Evolutionary conservation across 805 yeast genomes (phyloP).

Genomic region (Ogataea parapolymorpha): DNA sequence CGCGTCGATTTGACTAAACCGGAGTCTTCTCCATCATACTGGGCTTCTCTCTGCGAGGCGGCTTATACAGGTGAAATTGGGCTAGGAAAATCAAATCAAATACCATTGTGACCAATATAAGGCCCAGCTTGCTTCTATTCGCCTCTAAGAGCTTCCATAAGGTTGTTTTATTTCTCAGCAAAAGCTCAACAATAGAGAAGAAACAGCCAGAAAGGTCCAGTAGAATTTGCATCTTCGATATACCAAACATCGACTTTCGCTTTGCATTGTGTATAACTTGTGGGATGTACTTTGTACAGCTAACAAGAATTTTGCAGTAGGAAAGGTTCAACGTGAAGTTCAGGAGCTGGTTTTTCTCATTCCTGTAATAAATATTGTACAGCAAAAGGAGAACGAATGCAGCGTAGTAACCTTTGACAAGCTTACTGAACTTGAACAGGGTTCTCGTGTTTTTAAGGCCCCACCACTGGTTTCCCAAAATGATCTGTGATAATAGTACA

Average conservation of each 20-base stretch:
- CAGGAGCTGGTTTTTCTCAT: constrained; percentile 25
- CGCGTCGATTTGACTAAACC: constrained; percentile 3
- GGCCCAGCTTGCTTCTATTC: constrained; percentile 44
- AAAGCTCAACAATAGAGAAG: constrained; percentile 38
- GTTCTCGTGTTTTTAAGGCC: constrained; percentile 33
- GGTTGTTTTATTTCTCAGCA: constrained; percentile 34
- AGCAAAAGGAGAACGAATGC: constrained; percentile 12
- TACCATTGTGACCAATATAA: constrained; percentile 35
- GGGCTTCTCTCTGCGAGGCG: background rate
- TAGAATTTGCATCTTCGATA: constrained; percentile 38
- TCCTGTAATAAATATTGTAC: constrained; percentile 13
- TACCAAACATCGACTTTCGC: constrained; percentile 45
- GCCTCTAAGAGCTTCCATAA: constrained; percentile 28
- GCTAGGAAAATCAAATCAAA: constrained; percentile 29
- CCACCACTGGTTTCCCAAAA: constrained; percentile 33
- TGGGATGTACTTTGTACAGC: constrained; percentile 49
- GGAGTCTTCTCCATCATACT: background rate
- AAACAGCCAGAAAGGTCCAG: constrained; percentile 43
- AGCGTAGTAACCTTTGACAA: constrained; percentile 21
- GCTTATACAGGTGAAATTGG: constrained; percentile 26
- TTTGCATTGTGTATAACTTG: constrained; percentile 41
- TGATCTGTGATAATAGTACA: constrained; percentile 38
- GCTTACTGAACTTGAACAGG: constrained; percentile 22
- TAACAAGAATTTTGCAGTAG: constrained; percentile 41
- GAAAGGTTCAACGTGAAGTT: constrained; percentile 42